Base-by-base conservation (phyloP, 106 monocot genomes). In the Posidonia australis region DNA sequence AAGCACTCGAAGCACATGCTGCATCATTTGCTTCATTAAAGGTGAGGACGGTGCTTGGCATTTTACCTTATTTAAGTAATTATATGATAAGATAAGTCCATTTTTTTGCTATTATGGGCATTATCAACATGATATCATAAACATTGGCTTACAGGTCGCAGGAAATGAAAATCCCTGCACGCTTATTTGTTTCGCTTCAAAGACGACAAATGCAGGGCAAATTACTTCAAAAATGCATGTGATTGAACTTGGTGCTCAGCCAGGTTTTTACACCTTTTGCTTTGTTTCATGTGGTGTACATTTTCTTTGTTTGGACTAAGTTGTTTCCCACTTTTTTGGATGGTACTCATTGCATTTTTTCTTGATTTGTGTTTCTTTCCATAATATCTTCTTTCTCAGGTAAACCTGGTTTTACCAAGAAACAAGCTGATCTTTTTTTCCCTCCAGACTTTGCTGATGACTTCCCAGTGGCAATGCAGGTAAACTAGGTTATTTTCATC, bases 381-480 rank as follows among this genome's bases (percentile, higher is more conserved):
- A 68, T 13, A 19, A 46, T 64, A 68, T 58, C 48, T 72, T 61
- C 41, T 46, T 64, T 27, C 61, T 21, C 76, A 96, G 94, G 94
- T 25, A 96, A 96, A 66, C 90, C 94, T 44, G 84, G 86, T 19
- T 96, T 96, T 74, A 54, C 84, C 30, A 96, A 96, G 79, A 96
- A 90, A 67, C 94, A 96, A 75, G 94, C 94, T 46, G 94, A 96
- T 77, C 78, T 96, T 28, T 96, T 96, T 76, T 96, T 96, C 72
- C 94, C 94, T 28, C 94, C 94, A 14, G 94, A 96, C 76, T 96
- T 96, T 80, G 87, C 78, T 10, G 94, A 96, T 77, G 94, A 96
- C 32, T 96, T 96, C 64, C 94, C 94, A 64, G 94, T 96, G 28
- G 84, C 94, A 32, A 96, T 96, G 94, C 94, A 96, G 89, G 94